These are phyloP conservation scores for Babesia bigemina DNA, from an alignment of 169 alveolate species.

Conservation along the genomic window DNA sequence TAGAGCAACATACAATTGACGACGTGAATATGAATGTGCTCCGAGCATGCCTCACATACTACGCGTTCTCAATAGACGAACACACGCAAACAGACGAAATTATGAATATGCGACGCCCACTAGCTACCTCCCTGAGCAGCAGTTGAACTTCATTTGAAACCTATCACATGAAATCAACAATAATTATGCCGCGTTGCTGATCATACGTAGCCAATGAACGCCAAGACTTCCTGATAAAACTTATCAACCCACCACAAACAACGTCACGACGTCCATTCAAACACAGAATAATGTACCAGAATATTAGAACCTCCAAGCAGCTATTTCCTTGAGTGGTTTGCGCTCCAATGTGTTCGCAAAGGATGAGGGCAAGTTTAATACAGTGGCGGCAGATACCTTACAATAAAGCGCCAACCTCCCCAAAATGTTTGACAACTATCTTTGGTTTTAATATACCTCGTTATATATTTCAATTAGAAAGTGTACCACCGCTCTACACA, in stretches of 20 bases:
- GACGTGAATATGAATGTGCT: not conserved
- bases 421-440: not conserved
- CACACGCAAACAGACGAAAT: not conserved
- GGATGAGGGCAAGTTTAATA: not conserved
- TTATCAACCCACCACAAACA: not conserved
- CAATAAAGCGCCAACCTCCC: not conserved
- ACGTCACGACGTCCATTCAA: not conserved
- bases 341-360: not conserved
- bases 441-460: not conserved
- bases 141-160: not conserved
- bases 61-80: not conserved
- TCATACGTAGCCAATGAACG: not conserved
- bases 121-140: not conserved
- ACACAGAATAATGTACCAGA: not conserved
- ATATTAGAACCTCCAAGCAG: not conserved
- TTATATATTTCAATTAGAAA: not conserved
- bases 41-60: not conserved
- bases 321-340: not conserved
- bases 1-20: constrained; percentile 30
- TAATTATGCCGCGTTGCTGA: not conserved
- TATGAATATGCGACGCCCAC: not conserved
- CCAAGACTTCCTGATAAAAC: not conserved
- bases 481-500: too few relatives aligned
- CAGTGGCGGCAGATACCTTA: not conserved
- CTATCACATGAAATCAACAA: not conserved